Evolutionary conservation across 768 basidiomycete genomes (phyloP).

Genomic region (Rhodotorula paludigena): DNA sequence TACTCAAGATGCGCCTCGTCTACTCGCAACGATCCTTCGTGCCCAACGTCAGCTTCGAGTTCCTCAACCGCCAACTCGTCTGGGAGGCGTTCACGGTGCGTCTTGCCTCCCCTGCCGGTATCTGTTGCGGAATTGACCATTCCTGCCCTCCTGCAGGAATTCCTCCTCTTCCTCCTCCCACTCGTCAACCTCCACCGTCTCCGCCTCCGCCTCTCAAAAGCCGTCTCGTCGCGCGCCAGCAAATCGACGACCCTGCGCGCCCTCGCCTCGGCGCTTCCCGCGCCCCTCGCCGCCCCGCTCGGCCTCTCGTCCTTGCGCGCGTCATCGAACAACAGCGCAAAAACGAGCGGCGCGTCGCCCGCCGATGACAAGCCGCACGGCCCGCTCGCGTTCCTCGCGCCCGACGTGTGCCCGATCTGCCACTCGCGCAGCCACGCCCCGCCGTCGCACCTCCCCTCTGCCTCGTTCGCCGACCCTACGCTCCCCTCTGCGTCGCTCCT

Average conservation of each 20-base stretch:
- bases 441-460: slow-evolving; percentile 27
- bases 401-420: slow-evolving; percentile 84
- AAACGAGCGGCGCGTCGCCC: neutral
- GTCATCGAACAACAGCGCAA: slow-evolving; percentile 26
- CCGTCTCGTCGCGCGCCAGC: slow-evolving; percentile 41
- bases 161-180: slow-evolving; percentile 84
- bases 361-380: slow-evolving; percentile 48
- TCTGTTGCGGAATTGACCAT: neutral
- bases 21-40: slow-evolving; percentile 65
- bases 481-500: slow-evolving; percentile 33
- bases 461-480: slow-evolving; percentile 43
- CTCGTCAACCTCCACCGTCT: slow-evolving; percentile 67
- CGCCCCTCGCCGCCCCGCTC: slow-evolving; percentile 19
- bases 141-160: slow-evolving; percentile 61
- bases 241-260: slow-evolving; percentile 12
- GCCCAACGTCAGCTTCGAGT: slow-evolving; percentile 91
- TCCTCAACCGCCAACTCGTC: slow-evolving; percentile 98
- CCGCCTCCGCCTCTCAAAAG: slow-evolving; percentile 56
- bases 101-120: slow-evolving; percentile 6
- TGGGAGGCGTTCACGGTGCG: slow-evolving; percentile 97
- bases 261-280: slow-evolving; percentile 45
- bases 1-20: slow-evolving; percentile 68
- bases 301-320: slow-evolving; percentile 16
- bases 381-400: slow-evolving; percentile 64
- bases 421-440: slow-evolving; percentile 40